A percentile compares a stretch with the other conserved stretches of the same genome.
Conservation (phyloP, 2,329 filamentous ascomycete species). For the Penicillium oxalicum region DNA sequence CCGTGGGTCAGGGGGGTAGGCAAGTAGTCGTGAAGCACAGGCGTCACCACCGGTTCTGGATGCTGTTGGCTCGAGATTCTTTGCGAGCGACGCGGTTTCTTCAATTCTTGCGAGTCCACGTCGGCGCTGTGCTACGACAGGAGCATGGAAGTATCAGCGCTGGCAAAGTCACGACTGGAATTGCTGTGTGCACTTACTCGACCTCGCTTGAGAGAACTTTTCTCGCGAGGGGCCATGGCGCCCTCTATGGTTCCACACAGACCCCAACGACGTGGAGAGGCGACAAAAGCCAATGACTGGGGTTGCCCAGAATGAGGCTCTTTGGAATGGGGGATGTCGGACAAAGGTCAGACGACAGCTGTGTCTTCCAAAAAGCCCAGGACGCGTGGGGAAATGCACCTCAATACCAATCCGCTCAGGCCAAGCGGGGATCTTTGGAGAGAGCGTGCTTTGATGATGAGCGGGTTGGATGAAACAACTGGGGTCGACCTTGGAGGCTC, state of each 20-base stretch:
- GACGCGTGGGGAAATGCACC: too few species aligned
- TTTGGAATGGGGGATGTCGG: neutral
- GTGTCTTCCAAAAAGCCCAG: neutral
- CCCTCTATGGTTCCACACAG: conserved; percentile 7
- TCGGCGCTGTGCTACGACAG: conserved; percentile 57
- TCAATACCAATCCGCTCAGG: too few species aligned
- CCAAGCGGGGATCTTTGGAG: too few species aligned
- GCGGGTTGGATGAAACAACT: neutral
- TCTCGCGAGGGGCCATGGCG: conserved; percentile 53
- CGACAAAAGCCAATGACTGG: conserved; percentile 15
- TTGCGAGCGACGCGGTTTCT: conserved; percentile 77
- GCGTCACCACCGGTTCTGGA: conserved; percentile 50
- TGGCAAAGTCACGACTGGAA: conserved; percentile 15
- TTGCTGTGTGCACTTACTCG: conserved; percentile 51
- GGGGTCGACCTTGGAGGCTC: conserved; percentile 5
- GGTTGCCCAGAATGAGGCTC: conserved; percentile 2
- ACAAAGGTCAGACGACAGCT: neutral
- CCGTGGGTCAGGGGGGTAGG: conserved; percentile 74
- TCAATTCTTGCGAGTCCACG: conserved; percentile 57
- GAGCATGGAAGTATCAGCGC: conserved; percentile 20
- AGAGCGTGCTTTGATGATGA: neutral
- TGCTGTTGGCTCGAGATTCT: conserved; percentile 58
- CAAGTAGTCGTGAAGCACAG: conserved; percentile 61
- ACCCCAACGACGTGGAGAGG: conserved; percentile 2
- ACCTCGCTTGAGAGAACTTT: conserved; percentile 78